phyloP scores from a whole-genome alignment of 1,284 basidiomycete species.

The Leucoagaricus sp. region DNA sequence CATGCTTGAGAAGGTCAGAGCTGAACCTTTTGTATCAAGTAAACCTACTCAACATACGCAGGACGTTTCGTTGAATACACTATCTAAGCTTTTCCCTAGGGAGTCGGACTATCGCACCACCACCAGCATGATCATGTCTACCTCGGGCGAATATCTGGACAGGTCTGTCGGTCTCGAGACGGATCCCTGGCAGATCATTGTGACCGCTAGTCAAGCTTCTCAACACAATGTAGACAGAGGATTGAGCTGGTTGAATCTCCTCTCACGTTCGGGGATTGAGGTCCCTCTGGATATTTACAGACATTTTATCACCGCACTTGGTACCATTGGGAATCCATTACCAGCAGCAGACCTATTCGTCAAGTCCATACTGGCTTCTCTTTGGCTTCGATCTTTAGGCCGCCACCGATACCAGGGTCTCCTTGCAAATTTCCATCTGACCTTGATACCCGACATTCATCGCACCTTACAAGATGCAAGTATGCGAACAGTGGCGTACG shows the following conservation, averaged over 20 bases:
- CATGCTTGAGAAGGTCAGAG: constrained; percentile 29
- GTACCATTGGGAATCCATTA: constrained; percentile 42
- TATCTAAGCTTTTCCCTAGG: constrained; percentile 10
- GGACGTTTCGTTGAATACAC: neutral
- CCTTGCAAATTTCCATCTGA: constrained; percentile 48
- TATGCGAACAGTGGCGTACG: constrained; percentile 35
- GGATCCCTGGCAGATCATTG: constrained; percentile 61
- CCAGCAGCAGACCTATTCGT: constrained; percentile 47
- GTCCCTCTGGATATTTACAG: constrained; percentile 55
- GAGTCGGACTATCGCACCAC: constrained; percentile 7
- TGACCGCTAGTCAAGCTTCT: constrained; percentile 44
- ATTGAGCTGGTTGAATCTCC: constrained; percentile 64
- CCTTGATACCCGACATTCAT: constrained; percentile 5
- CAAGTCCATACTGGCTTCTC: constrained; percentile 40
- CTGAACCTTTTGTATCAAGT: neutral
- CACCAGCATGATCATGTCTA: neutral
- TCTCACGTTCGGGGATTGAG: constrained; percentile 70
- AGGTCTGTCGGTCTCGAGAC: constrained; percentile 22
- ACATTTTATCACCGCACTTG: constrained; percentile 45
- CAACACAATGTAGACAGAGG: constrained; percentile 49
- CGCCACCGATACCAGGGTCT: constrained; percentile 56
- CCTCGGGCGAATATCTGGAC: constrained; percentile 4
- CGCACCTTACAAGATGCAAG: neutral
- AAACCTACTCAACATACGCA: neutral
- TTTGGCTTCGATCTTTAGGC: constrained; percentile 57